phyloP scores from a whole-genome alignment of 495 filamentous ascomycete species.

The Xanthoparmelia taractica region DNA sequence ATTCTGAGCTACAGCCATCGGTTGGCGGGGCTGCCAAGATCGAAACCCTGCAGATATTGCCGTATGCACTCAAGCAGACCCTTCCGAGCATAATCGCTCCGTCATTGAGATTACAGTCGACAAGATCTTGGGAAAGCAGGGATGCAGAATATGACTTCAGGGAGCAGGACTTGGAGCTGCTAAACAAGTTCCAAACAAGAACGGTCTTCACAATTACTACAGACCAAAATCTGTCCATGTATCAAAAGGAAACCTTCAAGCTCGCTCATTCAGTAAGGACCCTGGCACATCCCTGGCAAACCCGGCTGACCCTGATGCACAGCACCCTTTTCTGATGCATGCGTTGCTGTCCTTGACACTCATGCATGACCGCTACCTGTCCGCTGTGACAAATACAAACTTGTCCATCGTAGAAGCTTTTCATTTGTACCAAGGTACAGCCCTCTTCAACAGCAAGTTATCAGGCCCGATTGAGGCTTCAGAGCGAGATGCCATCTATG shows the following conservation, averaged over 20 bases:
- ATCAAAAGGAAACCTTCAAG: conserved; percentile 31
- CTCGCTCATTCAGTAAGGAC: conserved; percentile 36
- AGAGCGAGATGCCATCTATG: conserved; percentile 42
- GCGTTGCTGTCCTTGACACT: conserved; percentile 37
- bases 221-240: conserved; percentile 33
- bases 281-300: background rate
- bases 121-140: background rate
- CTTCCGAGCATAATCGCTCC: conserved; percentile 2
- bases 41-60: conserved; percentile 20
- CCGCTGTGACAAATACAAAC: conserved; percentile 20
- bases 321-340: conserved; percentile 45
- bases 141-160: conserved; percentile 29
- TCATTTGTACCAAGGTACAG: conserved; percentile 38
- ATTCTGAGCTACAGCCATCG: conserved; percentile 36
- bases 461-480: conserved; percentile 30
- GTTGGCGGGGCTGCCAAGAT: conserved; percentile 29
- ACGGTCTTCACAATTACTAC: conserved; percentile 34
- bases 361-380: conserved; percentile 40
- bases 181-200: conserved; percentile 35
- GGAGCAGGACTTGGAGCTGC: conserved; percentile 34
- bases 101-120: background rate
- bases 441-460: conserved; percentile 34
- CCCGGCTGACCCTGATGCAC: conserved; percentile 24
- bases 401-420: conserved; percentile 37
- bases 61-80: conserved; percentile 1